These are phyloP conservation scores for Pichia deserticola DNA, from an alignment of 805 yeast genomes.

Conservation along the genomic window DNA sequence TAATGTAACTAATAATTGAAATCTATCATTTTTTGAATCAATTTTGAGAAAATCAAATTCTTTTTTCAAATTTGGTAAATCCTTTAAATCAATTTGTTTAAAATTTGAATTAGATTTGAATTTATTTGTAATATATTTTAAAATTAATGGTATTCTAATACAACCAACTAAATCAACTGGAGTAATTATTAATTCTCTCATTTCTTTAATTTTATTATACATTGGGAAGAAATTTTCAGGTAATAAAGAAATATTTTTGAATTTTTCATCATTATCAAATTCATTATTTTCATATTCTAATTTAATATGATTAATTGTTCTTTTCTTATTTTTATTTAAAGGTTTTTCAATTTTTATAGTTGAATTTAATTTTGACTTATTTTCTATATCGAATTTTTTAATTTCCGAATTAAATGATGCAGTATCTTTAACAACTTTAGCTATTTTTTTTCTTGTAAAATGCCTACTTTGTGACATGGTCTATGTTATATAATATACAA, in stretches of 20 bases:
- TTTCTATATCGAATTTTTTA: conserved; percentile 4
- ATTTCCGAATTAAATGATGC: conserved; percentile 8
- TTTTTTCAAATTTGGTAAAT: conserved; percentile 2
- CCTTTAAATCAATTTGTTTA: conserved; percentile 1
- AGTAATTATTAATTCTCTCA: conserved; percentile 61
- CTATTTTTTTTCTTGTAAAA: background rate
- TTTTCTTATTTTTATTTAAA: background rate
- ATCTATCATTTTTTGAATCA: conserved; percentile 37
- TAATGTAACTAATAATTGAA: conserved; percentile 69
- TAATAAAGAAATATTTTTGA: conserved; percentile 5
- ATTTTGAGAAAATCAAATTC: conserved; percentile 8
- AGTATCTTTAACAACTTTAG: background rate
- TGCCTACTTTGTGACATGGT: conserved; percentile 11
- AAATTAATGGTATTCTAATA: conserved; percentile 45
- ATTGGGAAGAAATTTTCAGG: conserved; percentile 42
- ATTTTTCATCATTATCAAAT: background rate
- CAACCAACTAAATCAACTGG: conserved; percentile 92
- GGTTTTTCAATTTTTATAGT: background rate
- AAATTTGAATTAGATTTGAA: conserved; percentile 5
- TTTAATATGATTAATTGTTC: conserved; percentile 7
- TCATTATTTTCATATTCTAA: conserved; percentile 2
- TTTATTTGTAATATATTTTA: conserved; percentile 26
- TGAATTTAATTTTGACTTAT: background rate
- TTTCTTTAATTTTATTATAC: conserved; percentile 51
- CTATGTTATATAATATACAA: no score